These are phyloP conservation scores for Cymbopogon citratus DNA, from an alignment of 176 grass and related monocot species.

Conservation along the genomic window DNA sequence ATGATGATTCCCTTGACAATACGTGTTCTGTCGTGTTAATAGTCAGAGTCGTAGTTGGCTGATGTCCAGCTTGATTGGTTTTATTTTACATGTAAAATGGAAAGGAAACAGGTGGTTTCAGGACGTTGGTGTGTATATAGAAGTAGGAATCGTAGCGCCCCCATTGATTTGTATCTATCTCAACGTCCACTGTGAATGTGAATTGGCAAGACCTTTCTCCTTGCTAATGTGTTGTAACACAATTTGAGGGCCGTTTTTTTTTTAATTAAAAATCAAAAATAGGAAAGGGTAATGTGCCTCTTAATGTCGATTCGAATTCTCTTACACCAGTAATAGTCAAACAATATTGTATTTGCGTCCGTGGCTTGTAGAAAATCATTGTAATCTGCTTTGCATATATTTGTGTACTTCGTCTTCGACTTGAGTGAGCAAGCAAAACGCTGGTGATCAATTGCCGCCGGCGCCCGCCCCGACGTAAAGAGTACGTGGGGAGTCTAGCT, in stretches of 20 bases:
- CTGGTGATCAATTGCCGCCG: no score
- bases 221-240: constrained; percentile 4
- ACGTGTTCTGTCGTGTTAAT: constrained; percentile 30
- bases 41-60: constrained; percentile 22
- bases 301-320: neutral
- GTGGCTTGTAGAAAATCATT: no score
- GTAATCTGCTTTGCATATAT: neutral
- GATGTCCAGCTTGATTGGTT: constrained; percentile 30
- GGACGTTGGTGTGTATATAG: constrained; percentile 41
- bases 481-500: neutral
- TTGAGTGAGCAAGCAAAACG: no score
- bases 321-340: neutral
- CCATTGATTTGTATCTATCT: constrained; percentile 35
- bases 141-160: constrained; percentile 27
- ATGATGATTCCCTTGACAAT: constrained; percentile 14
- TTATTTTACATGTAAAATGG: constrained; percentile 45
- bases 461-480: no score
- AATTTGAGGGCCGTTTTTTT: neutral
- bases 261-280: no score
- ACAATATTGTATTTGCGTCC: neutral
- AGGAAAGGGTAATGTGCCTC: neutral
- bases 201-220: constrained; percentile 18
- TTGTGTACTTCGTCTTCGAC: no score
- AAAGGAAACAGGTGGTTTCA: constrained; percentile 32
- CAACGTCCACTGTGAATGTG: neutral